Evolutionary conservation across 2,329 filamentous ascomycete genomes (phyloP).

Genomic region (Cladophialophora immunda): DNA sequence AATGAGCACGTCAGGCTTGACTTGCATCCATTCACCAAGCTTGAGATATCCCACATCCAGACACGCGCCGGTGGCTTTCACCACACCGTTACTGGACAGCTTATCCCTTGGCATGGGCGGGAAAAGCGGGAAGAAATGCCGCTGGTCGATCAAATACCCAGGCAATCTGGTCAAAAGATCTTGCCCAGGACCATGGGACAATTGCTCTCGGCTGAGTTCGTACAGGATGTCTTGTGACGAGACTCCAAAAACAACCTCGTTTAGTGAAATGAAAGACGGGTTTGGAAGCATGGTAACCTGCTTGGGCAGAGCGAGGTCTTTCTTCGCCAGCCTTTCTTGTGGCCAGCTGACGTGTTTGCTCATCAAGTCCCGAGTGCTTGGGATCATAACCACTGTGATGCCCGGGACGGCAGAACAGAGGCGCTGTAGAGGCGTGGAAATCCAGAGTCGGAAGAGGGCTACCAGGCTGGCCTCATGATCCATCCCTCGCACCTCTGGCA

Average conservation of each 20-base stretch:
- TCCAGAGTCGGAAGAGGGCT: constrained; percentile 82
- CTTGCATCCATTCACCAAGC: constrained; percentile 88
- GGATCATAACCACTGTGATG: constrained; percentile 82
- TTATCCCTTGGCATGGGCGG: constrained; percentile 76
- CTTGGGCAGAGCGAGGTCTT: constrained; percentile 81
- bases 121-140: constrained; percentile 90
- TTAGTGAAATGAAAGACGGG: constrained; percentile 86
- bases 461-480: constrained; percentile 82
- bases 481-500: constrained; percentile 66
- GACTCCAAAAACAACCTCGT: constrained; percentile 84
- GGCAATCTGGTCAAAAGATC: constrained; percentile 75
- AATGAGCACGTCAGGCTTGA: constrained; percentile 83
- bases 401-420: constrained; percentile 76
- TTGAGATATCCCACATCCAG: constrained; percentile 86
- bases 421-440: constrained; percentile 75
- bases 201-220: constrained; percentile 80
- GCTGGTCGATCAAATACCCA: constrained; percentile 83
- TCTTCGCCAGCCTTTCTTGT: constrained; percentile 73
- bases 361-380: constrained; percentile 82
- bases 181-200: constrained; percentile 63
- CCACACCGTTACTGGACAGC: constrained; percentile 71
- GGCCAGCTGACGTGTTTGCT: constrained; percentile 89
- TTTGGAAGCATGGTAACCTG: constrained; percentile 82
- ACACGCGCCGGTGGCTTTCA: constrained; percentile 74
- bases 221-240: constrained; percentile 85